phyloP scores from a whole-genome alignment of 345 rosid species.

The Laguncularia racemosa region DNA sequence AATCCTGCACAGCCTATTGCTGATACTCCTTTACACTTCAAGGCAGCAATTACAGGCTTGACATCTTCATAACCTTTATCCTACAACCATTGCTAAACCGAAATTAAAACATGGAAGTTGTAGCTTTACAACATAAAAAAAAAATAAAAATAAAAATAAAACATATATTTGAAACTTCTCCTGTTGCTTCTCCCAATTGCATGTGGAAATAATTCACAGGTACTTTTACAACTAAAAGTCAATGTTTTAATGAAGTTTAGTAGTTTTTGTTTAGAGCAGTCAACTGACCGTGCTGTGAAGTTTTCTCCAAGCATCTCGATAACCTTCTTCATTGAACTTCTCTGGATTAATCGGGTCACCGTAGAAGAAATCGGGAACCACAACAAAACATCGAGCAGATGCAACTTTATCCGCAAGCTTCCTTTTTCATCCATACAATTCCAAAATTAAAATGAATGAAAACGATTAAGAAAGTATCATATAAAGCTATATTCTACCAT shows the following conservation, averaged over 20 bases:
- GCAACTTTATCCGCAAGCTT: conserved; percentile 35
- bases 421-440: conserved; percentile 9
- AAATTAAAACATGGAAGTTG: too few species aligned
- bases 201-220: too few species aligned
- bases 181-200: too few species aligned
- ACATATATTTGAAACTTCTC: background rate
- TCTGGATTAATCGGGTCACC: conserved; percentile 9
- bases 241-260: too few species aligned
- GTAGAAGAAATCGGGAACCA: conserved; percentile 19
- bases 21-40: conserved; percentile 20
- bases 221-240: too few species aligned
- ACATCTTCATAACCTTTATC: conserved; percentile 37
- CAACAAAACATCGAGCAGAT: conserved; percentile 21
- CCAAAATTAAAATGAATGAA: background rate
- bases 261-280: background rate
- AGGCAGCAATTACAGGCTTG: conserved; percentile 23
- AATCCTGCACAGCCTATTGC: conserved; percentile 34
- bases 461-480: background rate
- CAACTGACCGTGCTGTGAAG: conserved; percentile 12
- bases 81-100: conserved; percentile 5
- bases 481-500: background rate
- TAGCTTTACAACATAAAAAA: background rate
- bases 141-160: background rate
- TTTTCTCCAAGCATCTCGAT: conserved; percentile 13
- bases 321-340: conserved; percentile 2